Evolutionary conservation across 352 stramenopile species (phyloP).

Genomic region (Phytophthora europaea): DNA sequence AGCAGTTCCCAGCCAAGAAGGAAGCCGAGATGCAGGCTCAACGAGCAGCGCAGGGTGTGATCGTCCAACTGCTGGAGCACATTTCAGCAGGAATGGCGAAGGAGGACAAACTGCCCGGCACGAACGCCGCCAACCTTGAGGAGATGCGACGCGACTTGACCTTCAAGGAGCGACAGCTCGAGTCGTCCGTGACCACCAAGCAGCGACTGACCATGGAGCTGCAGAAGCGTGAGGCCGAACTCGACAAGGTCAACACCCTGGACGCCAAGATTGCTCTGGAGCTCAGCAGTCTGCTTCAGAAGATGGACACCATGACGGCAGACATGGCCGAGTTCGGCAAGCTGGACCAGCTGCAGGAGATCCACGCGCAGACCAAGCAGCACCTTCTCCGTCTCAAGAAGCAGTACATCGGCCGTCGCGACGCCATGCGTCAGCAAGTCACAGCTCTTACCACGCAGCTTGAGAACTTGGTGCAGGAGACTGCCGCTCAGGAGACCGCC

Average conservation of each 20-base stretch:
- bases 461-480: slow-evolving; percentile 84
- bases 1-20: slow-evolving; percentile 83
- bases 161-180: slow-evolving; percentile 95
- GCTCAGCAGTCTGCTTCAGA: slow-evolving; percentile 81
- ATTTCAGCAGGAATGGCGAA: slow-evolving; percentile 79
- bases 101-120: slow-evolving; percentile 79
- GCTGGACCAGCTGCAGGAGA: slow-evolving; percentile 86
- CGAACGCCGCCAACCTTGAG: slow-evolving; percentile 71
- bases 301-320: slow-evolving; percentile 88
- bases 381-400: slow-evolving; percentile 75
- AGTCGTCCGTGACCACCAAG: slow-evolving; percentile 91
- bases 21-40: slow-evolving; percentile 68
- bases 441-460: slow-evolving; percentile 66
- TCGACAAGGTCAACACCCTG: slow-evolving; percentile 93
- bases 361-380: slow-evolving; percentile 85
- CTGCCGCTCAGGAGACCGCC: slow-evolving; percentile 76
- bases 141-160: slow-evolving; percentile 92
- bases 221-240: slow-evolving; percentile 88
- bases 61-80: slow-evolving; percentile 93
- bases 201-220: slow-evolving; percentile 88
- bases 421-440: slow-evolving; percentile 91
- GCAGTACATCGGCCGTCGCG: slow-evolving; percentile 87
- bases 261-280: slow-evolving; percentile 91
- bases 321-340: slow-evolving; percentile 93
- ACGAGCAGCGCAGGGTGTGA: slow-evolving; percentile 73